These are phyloP conservation scores for Hypholoma fasciculare DNA, from an alignment of 768 basidiomycete species.

Conservation along the genomic window DNA sequence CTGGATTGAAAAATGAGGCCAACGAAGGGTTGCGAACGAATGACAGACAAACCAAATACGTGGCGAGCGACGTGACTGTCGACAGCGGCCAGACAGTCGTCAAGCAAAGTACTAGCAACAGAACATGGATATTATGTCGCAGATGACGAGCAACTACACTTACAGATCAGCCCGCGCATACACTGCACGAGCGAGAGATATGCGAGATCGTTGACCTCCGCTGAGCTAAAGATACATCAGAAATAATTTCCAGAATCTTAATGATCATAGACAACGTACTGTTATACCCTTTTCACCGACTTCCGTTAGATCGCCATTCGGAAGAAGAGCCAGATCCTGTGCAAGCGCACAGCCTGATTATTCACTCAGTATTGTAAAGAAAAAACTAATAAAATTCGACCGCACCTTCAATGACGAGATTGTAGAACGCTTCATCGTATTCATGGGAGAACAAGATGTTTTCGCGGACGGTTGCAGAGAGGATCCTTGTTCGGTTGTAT, in stretches of 20 bases:
- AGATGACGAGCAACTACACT: conserved; percentile 21
- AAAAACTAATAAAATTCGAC: neutral
- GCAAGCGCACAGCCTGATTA: conserved; percentile 76
- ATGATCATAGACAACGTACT: conserved; percentile 16
- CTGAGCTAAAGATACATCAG: conserved; percentile 38
- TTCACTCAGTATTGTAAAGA: neutral
- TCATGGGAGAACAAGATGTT: conserved; percentile 93
- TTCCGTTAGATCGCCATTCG: conserved; percentile 81
- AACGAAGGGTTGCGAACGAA: neutral
- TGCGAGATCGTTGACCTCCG: conserved; percentile 83
- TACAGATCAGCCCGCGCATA: conserved; percentile 91
- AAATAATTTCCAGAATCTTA: neutral
- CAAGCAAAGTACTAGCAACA: conserved; percentile 63
- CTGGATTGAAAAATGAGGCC: conserved; percentile 31
- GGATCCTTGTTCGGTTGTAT: conserved; percentile 51
- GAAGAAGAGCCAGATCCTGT: conserved; percentile 76
- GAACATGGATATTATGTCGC: neutral
- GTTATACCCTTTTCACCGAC: conserved; percentile 79
- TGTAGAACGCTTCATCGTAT: conserved; percentile 84
- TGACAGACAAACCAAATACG: conserved; percentile 60
- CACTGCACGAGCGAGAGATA: conserved; percentile 84
- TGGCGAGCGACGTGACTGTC: conserved; percentile 89
- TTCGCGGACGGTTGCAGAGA: conserved; percentile 82
- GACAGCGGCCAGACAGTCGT: conserved; percentile 87
- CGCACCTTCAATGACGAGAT: conserved; percentile 76